Percentiles rank a stretch among this genome's conserved stretches.
Evolutionary conservation across 331 rosid genomes (phyloP).

Genomic region (Arachis monticola): DNA sequence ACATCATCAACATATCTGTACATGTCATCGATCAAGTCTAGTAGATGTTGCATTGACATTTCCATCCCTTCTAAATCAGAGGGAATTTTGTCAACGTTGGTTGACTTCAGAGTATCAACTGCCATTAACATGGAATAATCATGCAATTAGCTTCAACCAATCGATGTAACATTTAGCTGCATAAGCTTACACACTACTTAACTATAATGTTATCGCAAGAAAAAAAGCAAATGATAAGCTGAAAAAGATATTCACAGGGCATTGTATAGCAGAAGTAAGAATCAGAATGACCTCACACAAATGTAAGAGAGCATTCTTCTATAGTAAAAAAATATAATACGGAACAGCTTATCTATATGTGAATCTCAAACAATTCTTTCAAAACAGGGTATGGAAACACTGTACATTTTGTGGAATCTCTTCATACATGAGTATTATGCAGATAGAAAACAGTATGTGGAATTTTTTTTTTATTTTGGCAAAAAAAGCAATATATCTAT

Average conservation of each 20-base stretch:
- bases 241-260: neutral
- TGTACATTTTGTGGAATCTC: neutral
- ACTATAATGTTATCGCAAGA: neutral
- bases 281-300: neutral
- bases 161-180: neutral
- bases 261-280: neutral
- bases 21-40: slow-evolving; percentile 83
- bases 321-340: neutral
- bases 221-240: neutral
- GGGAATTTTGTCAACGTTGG: slow-evolving; percentile 85
- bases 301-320: neutral
- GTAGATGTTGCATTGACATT: slow-evolving; percentile 84
- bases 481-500: neutral
- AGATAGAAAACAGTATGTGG: neutral
- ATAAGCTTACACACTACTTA: neutral
- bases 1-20: slow-evolving; percentile 90
- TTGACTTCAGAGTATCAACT: slow-evolving; percentile 82
- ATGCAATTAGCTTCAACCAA: slow-evolving; percentile 14
- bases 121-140: slow-evolving; percentile 39
- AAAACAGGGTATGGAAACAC: neutral
- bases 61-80: slow-evolving; percentile 99
- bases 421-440: neutral
- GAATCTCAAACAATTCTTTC: slow-evolving; percentile 1
- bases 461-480: neutral
- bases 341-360: neutral